A percentile compares a stretch with the other conserved stretches of the same genome.
Evolutionary conservation across 2,329 filamentous ascomycete genomes (phyloP).

Genomic region (Fusarium decemcellulare): DNA sequence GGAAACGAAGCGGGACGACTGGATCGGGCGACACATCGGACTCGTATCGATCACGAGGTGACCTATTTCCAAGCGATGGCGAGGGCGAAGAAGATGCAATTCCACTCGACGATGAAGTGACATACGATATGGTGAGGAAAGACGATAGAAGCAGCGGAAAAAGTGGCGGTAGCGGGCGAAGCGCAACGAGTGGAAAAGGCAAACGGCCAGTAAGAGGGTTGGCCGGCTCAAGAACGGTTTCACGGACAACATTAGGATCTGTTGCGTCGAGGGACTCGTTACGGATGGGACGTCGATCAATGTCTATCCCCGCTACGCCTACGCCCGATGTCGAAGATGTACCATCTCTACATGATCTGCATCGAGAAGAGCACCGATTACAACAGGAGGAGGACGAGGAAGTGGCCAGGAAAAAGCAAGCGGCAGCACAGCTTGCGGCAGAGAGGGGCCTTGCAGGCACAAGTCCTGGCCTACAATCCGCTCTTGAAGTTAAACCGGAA

Average conservation of each 20-base stretch:
- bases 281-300: slow-evolving; percentile 42
- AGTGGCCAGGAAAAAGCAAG: slow-evolving; percentile 66
- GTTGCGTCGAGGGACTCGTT: slow-evolving; percentile 52
- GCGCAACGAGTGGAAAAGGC: slow-evolving; percentile 70
- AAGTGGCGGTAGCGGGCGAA: slow-evolving; percentile 67
- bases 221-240: slow-evolving; percentile 65
- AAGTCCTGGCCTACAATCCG: slow-evolving; percentile 20
- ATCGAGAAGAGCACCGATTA: slow-evolving; percentile 66
- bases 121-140: slow-evolving; percentile 82
- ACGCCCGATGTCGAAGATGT: slow-evolving; percentile 56
- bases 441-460: slow-evolving; percentile 61
- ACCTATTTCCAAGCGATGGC: slow-evolving; percentile 90
- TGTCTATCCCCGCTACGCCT: slow-evolving; percentile 52
- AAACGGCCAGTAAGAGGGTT: slow-evolving; percentile 62
- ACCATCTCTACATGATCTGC: slow-evolving; percentile 66
- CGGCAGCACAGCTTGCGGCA: slow-evolving; percentile 65
- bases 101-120: slow-evolving; percentile 93
- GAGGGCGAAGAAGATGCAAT: slow-evolving; percentile 93
- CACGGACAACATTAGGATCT: slow-evolving; percentile 71
- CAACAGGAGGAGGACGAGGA: slow-evolving; percentile 67
- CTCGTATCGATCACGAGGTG: slow-evolving; percentile 88
- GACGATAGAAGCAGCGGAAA: slow-evolving; percentile 78
- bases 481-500: slow-evolving; percentile 44
- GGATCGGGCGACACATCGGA: slow-evolving; percentile 87
- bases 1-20: slow-evolving; percentile 81